A percentile compares a stretch with the other conserved stretches of the same genome.
Evolutionary conservation across 352 stramenopile species (phyloP).

Genomic region (Thraustochytrium aureum): DNA sequence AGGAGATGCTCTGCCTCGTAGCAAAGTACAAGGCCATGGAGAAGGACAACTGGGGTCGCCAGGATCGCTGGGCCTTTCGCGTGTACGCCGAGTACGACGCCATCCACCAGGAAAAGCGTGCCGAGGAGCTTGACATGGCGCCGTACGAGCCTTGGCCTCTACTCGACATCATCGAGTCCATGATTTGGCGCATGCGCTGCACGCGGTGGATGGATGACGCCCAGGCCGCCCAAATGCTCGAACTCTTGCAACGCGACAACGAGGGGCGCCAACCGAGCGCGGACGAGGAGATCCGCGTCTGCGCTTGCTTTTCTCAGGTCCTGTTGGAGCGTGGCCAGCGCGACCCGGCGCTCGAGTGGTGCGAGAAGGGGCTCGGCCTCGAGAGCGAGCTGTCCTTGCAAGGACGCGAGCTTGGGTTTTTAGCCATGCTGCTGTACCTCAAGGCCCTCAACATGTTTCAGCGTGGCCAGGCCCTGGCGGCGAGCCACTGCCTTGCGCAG

Average conservation of each 20-base stretch:
- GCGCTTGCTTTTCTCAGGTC: slow-evolving; percentile 44
- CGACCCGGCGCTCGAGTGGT: slow-evolving; percentile 36
- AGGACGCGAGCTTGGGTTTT: slow-evolving; percentile 35
- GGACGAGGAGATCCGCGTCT: slow-evolving; percentile 44
- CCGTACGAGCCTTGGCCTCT: slow-evolving; percentile 10
- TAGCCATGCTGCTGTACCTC: slow-evolving; percentile 46
- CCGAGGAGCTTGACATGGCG: background rate
- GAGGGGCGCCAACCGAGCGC: background rate
- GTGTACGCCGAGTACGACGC: slow-evolving; percentile 48
- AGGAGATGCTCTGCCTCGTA: slow-evolving; percentile 50
- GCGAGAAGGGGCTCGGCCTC: slow-evolving; percentile 13
- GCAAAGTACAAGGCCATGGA: slow-evolving; percentile 44
- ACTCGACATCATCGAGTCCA: slow-evolving; percentile 39
- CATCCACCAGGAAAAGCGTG: background rate
- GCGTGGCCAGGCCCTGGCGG: slow-evolving; percentile 23
- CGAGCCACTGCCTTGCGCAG: background rate
- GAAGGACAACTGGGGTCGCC: slow-evolving; percentile 51
- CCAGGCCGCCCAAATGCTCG: slow-evolving; percentile 12
- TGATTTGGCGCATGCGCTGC: slow-evolving; percentile 54
- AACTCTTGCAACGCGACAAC: slow-evolving; percentile 14
- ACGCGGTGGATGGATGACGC: slow-evolving; percentile 49
- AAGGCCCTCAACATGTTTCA: slow-evolving; percentile 48
- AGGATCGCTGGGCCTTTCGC: slow-evolving; percentile 46
- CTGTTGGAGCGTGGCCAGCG: slow-evolving; percentile 40
- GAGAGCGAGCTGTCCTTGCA: background rate